These are phyloP conservation scores for Neurospora discreta DNA, from an alignment of 495 filamentous ascomycete genomes.

Conservation along the genomic window DNA sequence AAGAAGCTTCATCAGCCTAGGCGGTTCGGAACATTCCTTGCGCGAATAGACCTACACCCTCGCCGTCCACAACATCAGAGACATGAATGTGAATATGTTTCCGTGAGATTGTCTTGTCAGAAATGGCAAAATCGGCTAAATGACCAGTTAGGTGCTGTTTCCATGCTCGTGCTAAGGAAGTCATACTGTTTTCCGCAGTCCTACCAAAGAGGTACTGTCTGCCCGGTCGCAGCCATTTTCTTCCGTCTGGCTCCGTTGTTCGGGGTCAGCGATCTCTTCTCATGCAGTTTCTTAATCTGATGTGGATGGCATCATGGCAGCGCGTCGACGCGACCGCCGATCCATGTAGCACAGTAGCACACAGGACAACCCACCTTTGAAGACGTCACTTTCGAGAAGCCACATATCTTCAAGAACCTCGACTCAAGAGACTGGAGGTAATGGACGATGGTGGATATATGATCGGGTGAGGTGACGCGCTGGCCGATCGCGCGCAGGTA, in stretches of 20 bases:
- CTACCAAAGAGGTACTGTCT: constrained; percentile 74
- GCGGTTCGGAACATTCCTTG: not conserved
- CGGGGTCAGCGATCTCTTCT: not conserved
- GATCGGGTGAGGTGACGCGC: not conserved
- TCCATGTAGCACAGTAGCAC: not conserved
- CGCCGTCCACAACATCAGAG: constrained; percentile 48
- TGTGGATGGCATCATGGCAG: not conserved
- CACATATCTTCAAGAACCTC: constrained; percentile 34
- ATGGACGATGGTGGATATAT: not conserved
- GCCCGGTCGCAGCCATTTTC: constrained; percentile 69
- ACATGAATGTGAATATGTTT: constrained; percentile 77
- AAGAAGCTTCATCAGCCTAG: not conserved
- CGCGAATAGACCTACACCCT: constrained; percentile 46
- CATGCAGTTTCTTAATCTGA: not conserved
- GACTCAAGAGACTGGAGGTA: not conserved
- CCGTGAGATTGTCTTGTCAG: constrained; percentile 70
- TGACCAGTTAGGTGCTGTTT: constrained; percentile 7
- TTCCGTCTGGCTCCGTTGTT: constrained; percentile 40
- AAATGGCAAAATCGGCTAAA: constrained; percentile 47
- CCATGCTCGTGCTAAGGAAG: not conserved
- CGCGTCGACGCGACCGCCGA: not conserved
- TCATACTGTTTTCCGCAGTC: constrained; percentile 38
- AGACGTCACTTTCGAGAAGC: constrained; percentile 45
- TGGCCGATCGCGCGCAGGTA: not conserved
- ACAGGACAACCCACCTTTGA: constrained; percentile 29